Evolutionary conservation across 306 rosid genomes (phyloP), one percentile per base, ranked within the genome.

Genomic region (Leucaena leucocephala): DNA sequence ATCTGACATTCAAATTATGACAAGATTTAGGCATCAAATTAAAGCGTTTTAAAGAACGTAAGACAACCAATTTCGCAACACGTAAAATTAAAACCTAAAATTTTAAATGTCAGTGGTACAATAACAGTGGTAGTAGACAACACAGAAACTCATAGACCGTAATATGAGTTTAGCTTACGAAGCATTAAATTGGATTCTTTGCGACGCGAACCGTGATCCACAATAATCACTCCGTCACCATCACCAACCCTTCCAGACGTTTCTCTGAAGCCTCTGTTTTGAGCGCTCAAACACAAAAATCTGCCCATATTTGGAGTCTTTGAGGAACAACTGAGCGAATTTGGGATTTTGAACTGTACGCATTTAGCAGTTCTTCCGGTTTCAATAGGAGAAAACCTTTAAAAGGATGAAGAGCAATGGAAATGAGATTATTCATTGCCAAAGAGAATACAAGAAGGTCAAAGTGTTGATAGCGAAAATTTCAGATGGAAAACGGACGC

Each of bases 191-290:
- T 95, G 17, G 98, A 91, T 76, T 95, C 98, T 88, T 76, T 86
- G 50, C 97, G 98, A 63, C 98, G 97, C 2, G 97, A 95, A 44
- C 99, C 99, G 19, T 95, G 99, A 88, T 95, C 99, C 76, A 95
- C 97, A 80, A 95, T 91, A 49, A 95, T 84, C 78, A 95, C 80
- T 15, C 90, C 96, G 66, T 95, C 98, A 71, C 76, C 79, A 4
- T 43, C 80, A 52, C 91, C 84, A 77, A 95, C 83, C 63, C 79
- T 87, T 13, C 79, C 71, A 59, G 84, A 65, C 54, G 34, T 81
- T 77, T 39, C 81, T 50, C 66, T 39, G n/a, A 77, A 33, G 27
- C 85, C 86, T 12, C 85, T 88, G 48, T 77, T 86, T 77, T 75
- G 83, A 40, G 63, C 19, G 79, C 80, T 76, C 72, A 77, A 78